Percentiles rank a stretch among this genome's conserved stretches.
Evolutionary conservation across 306 rosid species (phyloP).

Genomic region (Mimosa bimucronata): DNA sequence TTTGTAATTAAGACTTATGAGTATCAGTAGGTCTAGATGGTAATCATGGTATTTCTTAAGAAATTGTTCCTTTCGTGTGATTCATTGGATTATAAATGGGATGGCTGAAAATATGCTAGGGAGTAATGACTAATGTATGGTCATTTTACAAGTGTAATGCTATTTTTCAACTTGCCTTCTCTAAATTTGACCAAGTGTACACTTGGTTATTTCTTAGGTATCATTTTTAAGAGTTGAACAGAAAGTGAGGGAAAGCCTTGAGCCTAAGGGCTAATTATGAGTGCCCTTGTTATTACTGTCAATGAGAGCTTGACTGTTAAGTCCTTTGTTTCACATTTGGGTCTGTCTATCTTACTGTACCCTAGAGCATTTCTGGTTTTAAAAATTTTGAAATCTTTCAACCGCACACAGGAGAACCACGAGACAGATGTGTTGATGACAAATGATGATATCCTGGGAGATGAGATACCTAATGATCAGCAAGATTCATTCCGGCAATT

Average conservation of each 20-base stretch:
- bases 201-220: conserved; percentile 10
- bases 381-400: conserved; percentile 2
- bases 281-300: conserved; percentile 13
- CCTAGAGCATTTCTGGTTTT: not conserved
- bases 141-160: not conserved
- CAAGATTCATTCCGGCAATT: conserved; percentile 83
- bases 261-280: conserved; percentile 1
- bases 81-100: not conserved
- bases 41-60: not conserved
- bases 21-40: not conserved
- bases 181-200: conserved; percentile 1
- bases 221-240: not conserved
- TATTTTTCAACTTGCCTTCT: not conserved
- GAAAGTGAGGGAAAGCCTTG: conserved; percentile 1
- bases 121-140: not conserved
- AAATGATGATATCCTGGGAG: conserved; percentile 95
- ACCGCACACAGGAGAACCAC: conserved; percentile 62
- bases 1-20: not conserved
- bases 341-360: not conserved
- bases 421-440: conserved; percentile 68
- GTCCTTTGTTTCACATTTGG: conserved; percentile 11
- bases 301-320: conserved; percentile 7
- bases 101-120: not conserved
- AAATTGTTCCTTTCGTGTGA: not conserved
- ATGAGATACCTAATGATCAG: conserved; percentile 96